phyloP scores from a whole-genome alignment of 495 filamentous ascomycete species.

The Diplogelasinospora grovesii region DNA sequence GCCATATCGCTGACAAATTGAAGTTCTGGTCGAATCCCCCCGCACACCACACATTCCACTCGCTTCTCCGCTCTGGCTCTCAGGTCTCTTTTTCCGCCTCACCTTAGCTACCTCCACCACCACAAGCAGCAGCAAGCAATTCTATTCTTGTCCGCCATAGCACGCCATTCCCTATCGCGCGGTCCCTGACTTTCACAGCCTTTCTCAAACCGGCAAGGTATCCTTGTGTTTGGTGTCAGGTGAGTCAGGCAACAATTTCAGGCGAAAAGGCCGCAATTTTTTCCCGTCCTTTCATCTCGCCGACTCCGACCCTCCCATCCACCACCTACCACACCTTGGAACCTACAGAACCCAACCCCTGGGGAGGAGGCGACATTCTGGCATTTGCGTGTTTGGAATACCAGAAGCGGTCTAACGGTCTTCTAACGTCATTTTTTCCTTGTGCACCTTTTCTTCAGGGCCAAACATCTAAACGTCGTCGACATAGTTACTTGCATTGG shows the following conservation, averaged over 20 bases:
- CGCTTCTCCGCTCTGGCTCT: neutral
- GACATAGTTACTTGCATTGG: neutral
- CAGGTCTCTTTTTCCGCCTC: no score
- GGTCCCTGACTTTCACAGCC: constrained; percentile 4
- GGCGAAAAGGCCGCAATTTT: constrained; percentile 22
- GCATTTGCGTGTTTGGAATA: constrained; percentile 1
- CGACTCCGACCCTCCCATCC: constrained; percentile 1
- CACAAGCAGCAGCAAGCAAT: no score
- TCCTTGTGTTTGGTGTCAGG: constrained; percentile 5
- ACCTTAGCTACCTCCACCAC: neutral
- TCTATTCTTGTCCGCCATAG: no score
- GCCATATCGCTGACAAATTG: constrained; percentile 4
- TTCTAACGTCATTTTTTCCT: neutral
- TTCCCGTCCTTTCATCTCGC: constrained; percentile 3
- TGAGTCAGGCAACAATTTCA: constrained; percentile 24
- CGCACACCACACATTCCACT: neutral
- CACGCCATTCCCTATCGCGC: neutral
- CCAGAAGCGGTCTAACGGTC: neutral
- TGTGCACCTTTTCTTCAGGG: neutral
- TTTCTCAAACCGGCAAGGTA: constrained; percentile 1
- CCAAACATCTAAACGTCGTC: neutral
- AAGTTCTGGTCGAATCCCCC: neutral
- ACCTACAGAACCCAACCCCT: neutral
- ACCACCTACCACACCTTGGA: constrained; percentile 5
- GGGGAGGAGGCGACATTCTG: constrained; percentile 5